Evolutionary conservation across 176 grass and related monocot genomes (phyloP), one percentile per base, ranked within the genome.

Genomic region (Oryza meridionalis): DNA sequence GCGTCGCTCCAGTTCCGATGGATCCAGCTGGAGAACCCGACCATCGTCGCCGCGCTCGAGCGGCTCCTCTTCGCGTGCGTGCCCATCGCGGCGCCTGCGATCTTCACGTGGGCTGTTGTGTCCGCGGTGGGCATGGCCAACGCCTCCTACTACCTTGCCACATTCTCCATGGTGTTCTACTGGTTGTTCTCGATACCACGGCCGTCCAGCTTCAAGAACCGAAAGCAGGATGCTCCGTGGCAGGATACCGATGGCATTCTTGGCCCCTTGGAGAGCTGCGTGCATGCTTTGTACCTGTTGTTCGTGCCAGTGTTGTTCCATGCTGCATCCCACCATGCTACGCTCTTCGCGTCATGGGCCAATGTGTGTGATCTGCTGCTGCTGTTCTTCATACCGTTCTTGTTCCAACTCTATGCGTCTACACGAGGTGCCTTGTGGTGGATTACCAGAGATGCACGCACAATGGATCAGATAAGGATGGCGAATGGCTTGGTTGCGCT

Each of bases 1-100:
- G 89, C 93, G 6, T 96, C 96, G 10, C 91, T 99, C 75, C 91
- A 99, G 79, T 99, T 99, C 77, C 87, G 96, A n/a, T 99, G 93
- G 93, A 94, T 99, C 91, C 93, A 96, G 87, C 92, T 99, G 68
- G 96, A 99, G 91, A 94, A 93, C 71, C 96, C 96, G 2, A 89
- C 96, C 61, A 94, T 99, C 26, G 80, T 90, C 5, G 82, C 83
- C 6, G 83, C 93, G 17, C 93, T 99, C 1, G 96, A 99, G 83
- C 87, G 96, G 4, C 72, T 99, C 53, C 88, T 99, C 43, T 99
- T 99, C 8, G 93, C 96, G 0, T 99, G 93, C 64, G 92, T 96
- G 75, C 96, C 96, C 11, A 50, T 99, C 3, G 77, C 90, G 11
- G 67, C 81, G 0, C 90, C 96, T 0, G 59, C 93, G 6, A 78